These are phyloP conservation scores for Hibiscus tridactylites DNA, from an alignment of 345 rosid genomes.

Conservation along the genomic window DNA sequence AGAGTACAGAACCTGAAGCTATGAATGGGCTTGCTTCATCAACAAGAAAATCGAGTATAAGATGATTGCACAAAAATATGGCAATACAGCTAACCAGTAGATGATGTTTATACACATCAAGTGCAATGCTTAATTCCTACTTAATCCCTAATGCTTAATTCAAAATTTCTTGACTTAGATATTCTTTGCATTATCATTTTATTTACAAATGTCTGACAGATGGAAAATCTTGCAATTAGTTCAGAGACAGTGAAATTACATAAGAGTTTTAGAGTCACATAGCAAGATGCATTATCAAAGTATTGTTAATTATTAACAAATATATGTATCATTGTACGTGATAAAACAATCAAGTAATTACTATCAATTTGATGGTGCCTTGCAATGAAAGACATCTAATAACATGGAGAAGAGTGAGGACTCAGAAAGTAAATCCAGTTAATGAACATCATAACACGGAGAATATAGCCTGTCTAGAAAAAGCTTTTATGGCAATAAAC, in stretches of 20 bases:
- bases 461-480: background rate
- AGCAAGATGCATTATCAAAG: background rate
- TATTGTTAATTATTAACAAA: background rate
- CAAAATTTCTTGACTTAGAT: background rate
- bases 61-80: background rate
- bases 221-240: background rate
- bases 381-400: background rate
- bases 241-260: background rate
- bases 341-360: background rate
- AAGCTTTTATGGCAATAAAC: background rate
- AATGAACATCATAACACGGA: background rate
- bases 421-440: background rate
- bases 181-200: background rate
- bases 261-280: background rate
- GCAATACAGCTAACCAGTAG: background rate
- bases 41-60: background rate
- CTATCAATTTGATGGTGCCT: background rate
- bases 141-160: background rate
- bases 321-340: too few relatives aligned
- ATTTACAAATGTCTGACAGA: background rate
- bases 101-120: background rate
- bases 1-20: constrained; percentile 66
- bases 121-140: background rate
- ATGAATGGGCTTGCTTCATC: constrained; percentile 53
- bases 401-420: background rate